Evolutionary conservation across 768 basidiomycete species (phyloP).

Genomic region (Mycena pura): DNA sequence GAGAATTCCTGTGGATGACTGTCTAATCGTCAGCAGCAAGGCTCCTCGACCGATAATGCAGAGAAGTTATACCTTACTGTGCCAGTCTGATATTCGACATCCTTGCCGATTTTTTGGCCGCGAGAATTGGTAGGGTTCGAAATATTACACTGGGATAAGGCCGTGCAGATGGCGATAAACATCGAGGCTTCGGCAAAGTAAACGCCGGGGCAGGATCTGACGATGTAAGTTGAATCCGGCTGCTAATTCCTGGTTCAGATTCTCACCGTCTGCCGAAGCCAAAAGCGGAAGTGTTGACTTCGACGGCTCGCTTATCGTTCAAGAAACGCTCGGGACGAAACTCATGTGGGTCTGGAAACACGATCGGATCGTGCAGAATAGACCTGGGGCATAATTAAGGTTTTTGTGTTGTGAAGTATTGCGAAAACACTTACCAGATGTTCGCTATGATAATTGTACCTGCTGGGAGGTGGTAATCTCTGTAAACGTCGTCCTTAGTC

Average conservation of each 20-base stretch:
- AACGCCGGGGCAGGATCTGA: slow-evolving; percentile 9
- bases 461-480: too few relatives aligned
- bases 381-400: slow-evolving; percentile 34
- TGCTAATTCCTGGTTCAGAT: background rate
- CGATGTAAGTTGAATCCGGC: too few relatives aligned
- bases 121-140: background rate
- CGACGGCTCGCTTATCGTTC: slow-evolving; percentile 31
- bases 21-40: too few relatives aligned
- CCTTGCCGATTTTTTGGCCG: background rate
- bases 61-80: too few relatives aligned
- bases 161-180: slow-evolving; percentile 1
- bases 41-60: too few relatives aligned
- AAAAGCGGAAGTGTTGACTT: slow-evolving; percentile 41
- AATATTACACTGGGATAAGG: background rate
- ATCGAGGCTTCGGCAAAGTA: background rate
- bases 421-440: slow-evolving; percentile 24
- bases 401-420: too few relatives aligned
- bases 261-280: slow-evolving; percentile 42
- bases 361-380: too few relatives aligned
- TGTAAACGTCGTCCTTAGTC: too few relatives aligned
- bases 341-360: slow-evolving; percentile 39
- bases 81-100: background rate
- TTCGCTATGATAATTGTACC: too few relatives aligned
- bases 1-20: too few relatives aligned
- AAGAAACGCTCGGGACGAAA: slow-evolving; percentile 47